Conservation (phyloP, 2,329 filamentous ascomycete genomes). For the Gaeumannomyces tritici region DNA sequence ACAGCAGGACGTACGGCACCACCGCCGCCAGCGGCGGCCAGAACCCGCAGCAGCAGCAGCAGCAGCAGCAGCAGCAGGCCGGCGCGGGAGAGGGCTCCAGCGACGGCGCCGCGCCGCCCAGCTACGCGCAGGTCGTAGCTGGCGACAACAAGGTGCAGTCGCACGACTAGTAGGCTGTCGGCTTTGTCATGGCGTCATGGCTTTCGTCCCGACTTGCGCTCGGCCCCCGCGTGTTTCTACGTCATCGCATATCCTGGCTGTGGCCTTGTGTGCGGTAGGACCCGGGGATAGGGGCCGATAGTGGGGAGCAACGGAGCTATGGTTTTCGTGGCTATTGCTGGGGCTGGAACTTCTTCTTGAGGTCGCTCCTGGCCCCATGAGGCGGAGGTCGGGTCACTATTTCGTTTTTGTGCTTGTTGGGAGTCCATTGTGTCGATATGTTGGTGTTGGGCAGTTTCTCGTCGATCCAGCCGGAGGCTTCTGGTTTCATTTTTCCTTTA, state of each 20-base stretch:
- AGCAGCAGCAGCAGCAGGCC: constrained; percentile 13
- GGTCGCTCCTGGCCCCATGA: background rate
- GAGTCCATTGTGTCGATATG: background rate
- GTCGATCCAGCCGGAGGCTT: background rate
- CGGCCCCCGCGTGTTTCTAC: background rate
- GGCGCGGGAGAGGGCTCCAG: constrained; percentile 32
- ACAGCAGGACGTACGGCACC: constrained; percentile 38
- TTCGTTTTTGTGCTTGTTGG: background rate
- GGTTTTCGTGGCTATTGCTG: background rate
- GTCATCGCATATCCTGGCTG: background rate
- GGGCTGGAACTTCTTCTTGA: background rate
- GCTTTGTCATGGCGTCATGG: background rate
- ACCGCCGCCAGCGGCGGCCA: constrained; percentile 12
- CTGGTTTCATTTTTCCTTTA: background rate
- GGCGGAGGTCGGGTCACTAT: background rate
- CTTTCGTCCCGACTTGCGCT: background rate
- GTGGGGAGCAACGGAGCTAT: no score
- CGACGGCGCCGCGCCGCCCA: constrained; percentile 56
- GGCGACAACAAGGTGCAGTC: constrained; percentile 87
- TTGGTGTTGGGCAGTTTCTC: background rate
- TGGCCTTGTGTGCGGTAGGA: background rate
- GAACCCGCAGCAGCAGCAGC: constrained; percentile 5
- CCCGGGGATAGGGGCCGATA: background rate
- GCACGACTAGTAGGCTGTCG: constrained; percentile 41
- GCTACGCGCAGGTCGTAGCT: constrained; percentile 81